These are phyloP conservation scores for Xeromyces bisporus DNA, from an alignment of 495 filamentous ascomycete species.

Conservation along the genomic window DNA sequence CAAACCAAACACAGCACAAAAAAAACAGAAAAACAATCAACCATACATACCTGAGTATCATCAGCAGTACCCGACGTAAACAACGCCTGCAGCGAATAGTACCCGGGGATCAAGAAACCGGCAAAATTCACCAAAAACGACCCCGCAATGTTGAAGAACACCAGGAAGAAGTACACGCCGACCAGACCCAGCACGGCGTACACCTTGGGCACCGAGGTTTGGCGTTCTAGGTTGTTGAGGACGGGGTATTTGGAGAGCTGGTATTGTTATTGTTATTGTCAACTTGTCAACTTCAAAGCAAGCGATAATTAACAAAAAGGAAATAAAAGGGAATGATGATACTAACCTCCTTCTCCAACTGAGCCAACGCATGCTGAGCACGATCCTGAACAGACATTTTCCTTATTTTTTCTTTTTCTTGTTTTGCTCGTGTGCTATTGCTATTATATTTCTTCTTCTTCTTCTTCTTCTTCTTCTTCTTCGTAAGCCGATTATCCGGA, in stretches of 20 bases:
- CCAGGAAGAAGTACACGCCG: constrained; percentile 89
- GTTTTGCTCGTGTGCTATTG: too few relatives aligned
- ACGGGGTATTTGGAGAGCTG: constrained; percentile 92
- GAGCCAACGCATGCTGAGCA: constrained; percentile 69
- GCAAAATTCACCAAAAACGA: constrained; percentile 94
- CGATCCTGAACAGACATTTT: constrained; percentile 74
- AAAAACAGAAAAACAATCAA: constrained; percentile 4
- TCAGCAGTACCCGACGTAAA: constrained; percentile 69
- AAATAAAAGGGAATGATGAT: too few relatives aligned
- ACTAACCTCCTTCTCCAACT: constrained; percentile 86
- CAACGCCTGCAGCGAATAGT: constrained; percentile 84
- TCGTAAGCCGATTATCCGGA: too few relatives aligned
- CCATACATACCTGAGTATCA: constrained; percentile 63
- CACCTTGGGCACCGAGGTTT: constrained; percentile 87
- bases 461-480: too few relatives aligned
- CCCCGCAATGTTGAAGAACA: constrained; percentile 98
- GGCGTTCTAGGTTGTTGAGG: constrained; percentile 93
- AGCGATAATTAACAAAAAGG: too few relatives aligned
- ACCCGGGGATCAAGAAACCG: constrained; percentile 83
- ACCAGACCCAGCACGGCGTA: constrained; percentile 77
- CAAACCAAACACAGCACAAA: too few relatives aligned
- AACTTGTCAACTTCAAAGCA: too few relatives aligned
- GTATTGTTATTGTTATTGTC: too few relatives aligned
- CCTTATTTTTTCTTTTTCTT: not conserved
- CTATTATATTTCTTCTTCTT: too few relatives aligned